A percentile compares a stretch with the other conserved stretches of the same genome.
phyloP scores from a whole-genome alignment of 2,329 filamentous ascomycete genomes.

The Monascus ruber region DNA sequence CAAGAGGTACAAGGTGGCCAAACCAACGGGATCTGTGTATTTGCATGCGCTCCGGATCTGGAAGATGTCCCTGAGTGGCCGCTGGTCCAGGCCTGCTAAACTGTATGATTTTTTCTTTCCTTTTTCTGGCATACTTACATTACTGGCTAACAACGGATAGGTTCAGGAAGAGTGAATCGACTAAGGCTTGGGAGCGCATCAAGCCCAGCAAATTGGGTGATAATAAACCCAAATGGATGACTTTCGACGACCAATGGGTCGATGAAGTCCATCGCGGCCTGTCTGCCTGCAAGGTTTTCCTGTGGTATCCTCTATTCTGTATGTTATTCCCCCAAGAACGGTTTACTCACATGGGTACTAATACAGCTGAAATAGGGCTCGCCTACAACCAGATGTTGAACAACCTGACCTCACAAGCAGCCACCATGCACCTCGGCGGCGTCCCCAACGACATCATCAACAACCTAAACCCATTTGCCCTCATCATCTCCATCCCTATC shows the following conservation, averaged over 20 bases:
- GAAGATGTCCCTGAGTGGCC: too few relatives aligned
- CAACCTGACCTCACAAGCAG: slow-evolving; percentile 45
- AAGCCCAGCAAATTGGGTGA: slow-evolving; percentile 21
- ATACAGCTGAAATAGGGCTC: slow-evolving; percentile 18
- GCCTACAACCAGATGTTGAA: slow-evolving; percentile 45
- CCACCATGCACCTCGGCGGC: slow-evolving; percentile 41
- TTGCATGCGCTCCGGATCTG: slow-evolving; percentile 12
- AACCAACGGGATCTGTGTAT: slow-evolving; percentile 22
- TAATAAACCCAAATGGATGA: slow-evolving; percentile 13
- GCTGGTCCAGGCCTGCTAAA: too few relatives aligned
- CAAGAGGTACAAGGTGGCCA: slow-evolving; percentile 18
- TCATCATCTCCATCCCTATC: slow-evolving; percentile 45
- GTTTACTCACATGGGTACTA: not conserved
- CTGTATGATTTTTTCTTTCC: too few relatives aligned
- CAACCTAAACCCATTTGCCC: slow-evolving; percentile 42
- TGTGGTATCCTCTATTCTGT: slow-evolving; percentile 34
- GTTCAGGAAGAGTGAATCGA: not conserved
- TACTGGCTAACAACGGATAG: not conserved
- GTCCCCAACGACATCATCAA: slow-evolving; percentile 47
- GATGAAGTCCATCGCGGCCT: slow-evolving; percentile 19
- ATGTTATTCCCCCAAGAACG: slow-evolving; percentile 3
- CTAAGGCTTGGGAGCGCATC: slow-evolving; percentile 22
- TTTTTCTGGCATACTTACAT: slow-evolving; percentile 12
- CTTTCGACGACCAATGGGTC: slow-evolving; percentile 21
- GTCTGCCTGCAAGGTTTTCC: not conserved